Evolutionary conservation across 768 basidiomycete species (phyloP), one percentile per base, ranked within the genome.

Genomic region (Termitomyces heimii): DNA sequence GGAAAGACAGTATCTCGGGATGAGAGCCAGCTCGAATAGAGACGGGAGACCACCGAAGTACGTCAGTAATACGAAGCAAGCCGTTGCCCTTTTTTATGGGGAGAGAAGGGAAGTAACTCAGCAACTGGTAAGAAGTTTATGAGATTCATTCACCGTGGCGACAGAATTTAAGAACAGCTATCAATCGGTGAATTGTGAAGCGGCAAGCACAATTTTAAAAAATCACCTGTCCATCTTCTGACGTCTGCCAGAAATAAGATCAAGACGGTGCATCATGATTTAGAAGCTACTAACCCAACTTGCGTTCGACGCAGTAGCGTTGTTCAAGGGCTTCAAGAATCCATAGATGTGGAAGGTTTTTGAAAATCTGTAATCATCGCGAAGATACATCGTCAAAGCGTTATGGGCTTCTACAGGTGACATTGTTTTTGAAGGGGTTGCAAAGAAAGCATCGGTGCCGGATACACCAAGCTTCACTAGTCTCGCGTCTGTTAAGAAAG

Each of bases 181-280:
- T 20, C 31, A 28, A 14, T 54, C 59, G 20, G 63, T 56, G 26
- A 55, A 56, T 54, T 10, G 44, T 43, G 7, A 50, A 43, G 2
- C 47, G 40, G 34, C 37, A 31, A 35, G 50, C 9, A 51, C 57
- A 53, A n/a, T n/a, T 9, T 13, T 24, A 42, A 9, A 44, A 13
- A 59, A 70, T 59, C 59, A 82, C 81, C 69, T 82, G 82, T 5
- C 78, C 79, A 56, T 82, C 81, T 60, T 81, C 76, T 29, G 71
- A 66, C 16, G 75, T 74, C 78, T 82, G 53, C 26, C 5, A 39
- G 37, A 34, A 45, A 40, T 9, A 48, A 31, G 62, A 52, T 60
- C 45, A 28, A 45, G 26, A 14, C 28, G 22, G 57, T 29, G 35
- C n/a, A 56, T n/a, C 10, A n/a, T 24, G n/a, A 35, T 55, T n/a